Conservation (phyloP, 2,329 filamentous ascomycete species). For the Nothophoma quercina region DNA sequence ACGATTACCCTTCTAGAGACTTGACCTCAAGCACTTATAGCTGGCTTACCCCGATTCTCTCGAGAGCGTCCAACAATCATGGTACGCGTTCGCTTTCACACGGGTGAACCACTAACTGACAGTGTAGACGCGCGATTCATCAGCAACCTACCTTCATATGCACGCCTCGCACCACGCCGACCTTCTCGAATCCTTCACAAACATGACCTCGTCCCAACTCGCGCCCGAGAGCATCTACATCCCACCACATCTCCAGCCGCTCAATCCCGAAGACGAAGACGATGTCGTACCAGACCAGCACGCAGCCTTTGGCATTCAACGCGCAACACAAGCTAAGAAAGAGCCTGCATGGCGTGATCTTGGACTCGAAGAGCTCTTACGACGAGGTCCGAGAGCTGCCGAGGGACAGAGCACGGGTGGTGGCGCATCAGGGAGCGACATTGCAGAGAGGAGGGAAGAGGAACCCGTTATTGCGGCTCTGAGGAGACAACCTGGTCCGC, state of each 20-base stretch:
- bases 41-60: neutral
- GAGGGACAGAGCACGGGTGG: constrained; percentile 12
- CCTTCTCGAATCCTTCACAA: constrained; percentile 71
- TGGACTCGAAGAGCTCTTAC: constrained; percentile 75
- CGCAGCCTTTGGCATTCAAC: constrained; percentile 84
- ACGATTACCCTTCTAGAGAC: neutral
- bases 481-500: constrained; percentile 42
- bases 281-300: constrained; percentile 89
- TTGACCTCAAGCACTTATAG: neutral
- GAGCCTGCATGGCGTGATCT: constrained; percentile 83
- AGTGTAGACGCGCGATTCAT: constrained; percentile 72
- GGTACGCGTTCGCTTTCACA: neutral
- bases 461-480: constrained; percentile 42
- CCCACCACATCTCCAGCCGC: constrained; percentile 77
- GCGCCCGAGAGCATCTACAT: constrained; percentile 78
- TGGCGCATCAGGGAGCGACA: constrained; percentile 15
- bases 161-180: constrained; percentile 75
- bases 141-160: constrained; percentile 79
- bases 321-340: constrained; percentile 74
- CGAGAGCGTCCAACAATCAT: neutral
- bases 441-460: constrained; percentile 21
- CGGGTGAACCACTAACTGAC: neutral
- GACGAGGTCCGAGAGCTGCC: constrained; percentile 59
- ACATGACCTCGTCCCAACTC: constrained; percentile 41
- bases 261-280: constrained; percentile 88